Base-by-base conservation (phyloP, 805 yeast genomes). In the Starmerella asiatica region DNA sequence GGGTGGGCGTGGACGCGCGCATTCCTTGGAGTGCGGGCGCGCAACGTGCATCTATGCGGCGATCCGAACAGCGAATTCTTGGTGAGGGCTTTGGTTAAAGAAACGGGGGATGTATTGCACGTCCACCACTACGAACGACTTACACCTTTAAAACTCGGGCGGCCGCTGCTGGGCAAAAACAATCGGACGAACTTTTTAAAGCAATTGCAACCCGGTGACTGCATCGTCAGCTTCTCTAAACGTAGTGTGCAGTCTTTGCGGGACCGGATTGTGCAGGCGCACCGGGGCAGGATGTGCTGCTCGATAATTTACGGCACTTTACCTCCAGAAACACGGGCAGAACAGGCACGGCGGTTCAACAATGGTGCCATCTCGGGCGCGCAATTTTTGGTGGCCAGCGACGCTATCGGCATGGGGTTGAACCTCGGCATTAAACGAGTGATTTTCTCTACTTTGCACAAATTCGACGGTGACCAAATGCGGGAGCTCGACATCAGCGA, bases 1-100 rank as follows among this genome's bases (percentile, higher is more conserved):
- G 99, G 99, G 0, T 75, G 81, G 63, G 93, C 95, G 0, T 91
- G 98, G 97, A 79, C 96, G 0, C 75, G 75, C 49, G 96, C 94
- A 0, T 62, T 91, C 1, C 62, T 91, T 26, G 97, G 97, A 3
- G 91, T 76, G 0, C 71, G 71, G 43, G 93, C 96, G 3, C 74
- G 74, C 40, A 94, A 84, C 47, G 64, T 91, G 2, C 97, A 91
- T 62, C 55, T 88, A 5, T 91, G 99, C 62, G 99, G 99, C 29
- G 99, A 91, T 56, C 79, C 73, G 39, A 73, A 91, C 51, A 75
- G 85, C 2, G 79, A 84, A n/a, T 73, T 76, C 0, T 54, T 88
- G 21, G 63, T 91, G 5, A 51, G 67, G 43, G 64, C 69, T 41
- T 60, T 91, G 21, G 75, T 73, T 1, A 56, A 64, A 23, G 60